Evolutionary conservation across 2,329 filamentous ascomycete species (phyloP).

Genomic region (Colletotrichum orchidophilum): DNA sequence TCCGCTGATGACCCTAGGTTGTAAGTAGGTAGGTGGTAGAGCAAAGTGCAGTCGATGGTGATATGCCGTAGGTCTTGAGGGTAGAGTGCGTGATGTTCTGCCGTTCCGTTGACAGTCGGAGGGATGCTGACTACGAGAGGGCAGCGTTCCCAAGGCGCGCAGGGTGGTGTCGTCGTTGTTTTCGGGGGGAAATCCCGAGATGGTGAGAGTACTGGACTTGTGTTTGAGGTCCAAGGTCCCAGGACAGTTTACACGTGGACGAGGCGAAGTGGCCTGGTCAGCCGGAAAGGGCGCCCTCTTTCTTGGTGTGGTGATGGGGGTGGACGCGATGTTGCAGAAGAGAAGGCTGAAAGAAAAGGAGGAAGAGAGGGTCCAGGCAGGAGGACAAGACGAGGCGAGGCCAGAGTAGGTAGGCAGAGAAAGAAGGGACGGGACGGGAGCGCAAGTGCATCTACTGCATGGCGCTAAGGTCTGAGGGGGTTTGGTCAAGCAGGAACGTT

Average conservation of each 20-base stretch:
- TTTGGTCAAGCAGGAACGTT: slow-evolving; percentile 31
- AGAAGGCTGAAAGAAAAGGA: slow-evolving; percentile 16
- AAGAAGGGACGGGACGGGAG: slow-evolving; percentile 33
- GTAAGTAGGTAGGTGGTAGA: slow-evolving; percentile 8
- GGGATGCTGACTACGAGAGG: slow-evolving; percentile 11
- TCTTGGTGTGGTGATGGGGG: slow-evolving; percentile 14
- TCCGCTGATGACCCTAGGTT: slow-evolving; percentile 15
- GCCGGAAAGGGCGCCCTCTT: slow-evolving; percentile 29
- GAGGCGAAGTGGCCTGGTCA: slow-evolving; percentile 29
- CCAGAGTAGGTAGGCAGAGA: slow-evolving; percentile 4
- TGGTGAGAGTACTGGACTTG: slow-evolving; percentile 3
- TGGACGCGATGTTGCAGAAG: slow-evolving; percentile 27
- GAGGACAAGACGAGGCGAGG: slow-evolving; percentile 4
- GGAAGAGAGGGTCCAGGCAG: slow-evolving; percentile 23
- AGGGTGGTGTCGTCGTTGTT: slow-evolving; percentile 27
- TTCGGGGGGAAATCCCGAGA: background rate
- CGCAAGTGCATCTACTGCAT: slow-evolving; percentile 35
- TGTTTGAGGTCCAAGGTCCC: slow-evolving; percentile 7
- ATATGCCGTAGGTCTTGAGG: slow-evolving; percentile 10
- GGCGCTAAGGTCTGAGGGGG: slow-evolving; percentile 31
- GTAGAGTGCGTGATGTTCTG: slow-evolving; percentile 11
- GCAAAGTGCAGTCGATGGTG: slow-evolving; percentile 14
- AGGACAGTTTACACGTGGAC: slow-evolving; percentile 26
- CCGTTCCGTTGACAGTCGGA: background rate
- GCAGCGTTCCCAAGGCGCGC: slow-evolving; percentile 18